A percentile compares a stretch with the other conserved stretches of the same genome.
These are phyloP conservation scores for Dalbergia oliveri DNA, from an alignment of 306 rosid genomes.

Conservation along the genomic window DNA sequence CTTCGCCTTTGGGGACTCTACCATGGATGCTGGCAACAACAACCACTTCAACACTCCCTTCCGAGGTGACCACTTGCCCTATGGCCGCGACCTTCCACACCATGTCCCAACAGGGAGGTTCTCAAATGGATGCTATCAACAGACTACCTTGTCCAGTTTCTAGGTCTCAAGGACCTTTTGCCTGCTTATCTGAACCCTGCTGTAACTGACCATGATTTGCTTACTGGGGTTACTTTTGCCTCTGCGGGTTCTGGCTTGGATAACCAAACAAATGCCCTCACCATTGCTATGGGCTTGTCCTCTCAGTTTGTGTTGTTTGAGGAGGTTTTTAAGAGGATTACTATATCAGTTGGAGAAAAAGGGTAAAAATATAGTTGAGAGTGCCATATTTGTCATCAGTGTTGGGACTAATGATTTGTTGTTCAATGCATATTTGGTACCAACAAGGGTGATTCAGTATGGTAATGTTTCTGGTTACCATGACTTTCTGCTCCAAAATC, in stretches of 20 bases:
- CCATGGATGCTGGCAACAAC: constrained; percentile 50
- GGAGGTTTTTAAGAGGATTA: constrained; percentile 33
- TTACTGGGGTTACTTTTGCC: constrained; percentile 54
- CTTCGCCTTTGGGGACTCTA: constrained; percentile 56
- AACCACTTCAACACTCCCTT: constrained; percentile 10
- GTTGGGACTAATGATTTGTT: constrained; percentile 54
- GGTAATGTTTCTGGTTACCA: constrained; percentile 15
- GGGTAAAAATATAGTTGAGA: constrained; percentile 16
- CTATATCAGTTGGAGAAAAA: constrained; percentile 34
- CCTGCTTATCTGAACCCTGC: constrained; percentile 40
- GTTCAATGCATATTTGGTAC: constrained; percentile 30
- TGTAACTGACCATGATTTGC: constrained; percentile 35
- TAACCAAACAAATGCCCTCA: not conserved
- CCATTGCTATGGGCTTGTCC: not conserved
- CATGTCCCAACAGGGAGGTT: constrained; percentile 49
- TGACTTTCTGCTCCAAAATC: constrained; percentile 41
- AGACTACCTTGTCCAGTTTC: constrained; percentile 40
- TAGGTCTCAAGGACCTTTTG: constrained; percentile 53
- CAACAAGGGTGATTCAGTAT: not conserved
- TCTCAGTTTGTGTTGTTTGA: constrained; percentile 44
- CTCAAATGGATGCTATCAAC: constrained; percentile 44
- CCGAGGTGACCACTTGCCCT: constrained; percentile 44
- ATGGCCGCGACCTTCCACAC: constrained; percentile 47
- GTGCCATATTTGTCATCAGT: constrained; percentile 49
- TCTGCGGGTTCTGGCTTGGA: constrained; percentile 51